Evolutionary conservation across 2,329 filamentous ascomycete species (phyloP).

Genomic region (Trematosphaeria pertusa): DNA sequence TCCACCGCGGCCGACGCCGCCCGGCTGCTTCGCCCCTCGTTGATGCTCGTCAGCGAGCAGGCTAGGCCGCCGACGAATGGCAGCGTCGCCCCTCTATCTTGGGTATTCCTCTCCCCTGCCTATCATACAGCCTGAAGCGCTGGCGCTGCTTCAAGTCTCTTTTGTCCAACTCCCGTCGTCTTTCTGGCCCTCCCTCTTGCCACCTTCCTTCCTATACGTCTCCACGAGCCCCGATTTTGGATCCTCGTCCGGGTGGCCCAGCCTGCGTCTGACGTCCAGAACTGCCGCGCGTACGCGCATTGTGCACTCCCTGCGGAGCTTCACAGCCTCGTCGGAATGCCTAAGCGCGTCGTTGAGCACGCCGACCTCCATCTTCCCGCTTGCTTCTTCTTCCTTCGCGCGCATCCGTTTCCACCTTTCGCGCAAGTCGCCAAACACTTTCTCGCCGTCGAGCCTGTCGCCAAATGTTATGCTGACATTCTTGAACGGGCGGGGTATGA

Average conservation of each 20-base stretch:
- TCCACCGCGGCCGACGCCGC: background rate
- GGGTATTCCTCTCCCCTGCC: no score
- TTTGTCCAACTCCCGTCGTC: conserved; percentile 67
- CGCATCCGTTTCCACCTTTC: conserved; percentile 73
- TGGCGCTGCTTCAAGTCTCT: conserved; percentile 53
- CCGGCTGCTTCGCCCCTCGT: background rate
- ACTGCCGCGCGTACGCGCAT: conserved; percentile 79
- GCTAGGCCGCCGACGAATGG: no score
- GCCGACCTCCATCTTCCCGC: conserved; percentile 56
- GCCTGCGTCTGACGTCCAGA: conserved; percentile 72
- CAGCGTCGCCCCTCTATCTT: no score
- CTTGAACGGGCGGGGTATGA: conserved; percentile 77
- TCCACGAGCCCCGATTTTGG: conserved; percentile 77
- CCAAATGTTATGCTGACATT: conserved; percentile 79
- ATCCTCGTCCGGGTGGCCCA: conserved; percentile 82
- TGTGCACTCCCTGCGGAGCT: conserved; percentile 81
- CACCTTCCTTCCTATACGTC: conserved; percentile 73
- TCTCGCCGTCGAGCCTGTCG: conserved; percentile 74
- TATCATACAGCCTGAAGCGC: conserved; percentile 18
- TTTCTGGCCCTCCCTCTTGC: conserved; percentile 62
- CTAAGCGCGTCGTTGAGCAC: conserved; percentile 70
- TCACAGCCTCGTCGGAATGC: conserved; percentile 75
- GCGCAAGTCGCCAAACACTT: conserved; percentile 78
- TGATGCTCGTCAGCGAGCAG: no score
- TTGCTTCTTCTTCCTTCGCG: conserved; percentile 60